Evolutionary conservation across 2,329 filamentous ascomycete genomes (phyloP).

Genomic region (Colletotrichum godetiae): DNA sequence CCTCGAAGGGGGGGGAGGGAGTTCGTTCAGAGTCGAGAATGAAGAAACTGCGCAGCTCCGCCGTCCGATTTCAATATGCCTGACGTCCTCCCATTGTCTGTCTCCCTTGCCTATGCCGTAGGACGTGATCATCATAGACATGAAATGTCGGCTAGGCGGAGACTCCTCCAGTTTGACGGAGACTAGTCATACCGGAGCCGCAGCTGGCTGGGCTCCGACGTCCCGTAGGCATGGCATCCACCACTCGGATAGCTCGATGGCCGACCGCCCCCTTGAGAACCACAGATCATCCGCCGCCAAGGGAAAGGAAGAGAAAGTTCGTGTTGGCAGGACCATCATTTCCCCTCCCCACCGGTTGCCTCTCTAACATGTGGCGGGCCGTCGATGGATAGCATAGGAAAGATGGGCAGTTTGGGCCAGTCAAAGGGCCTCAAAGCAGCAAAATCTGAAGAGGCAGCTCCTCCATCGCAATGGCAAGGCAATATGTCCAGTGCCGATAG

Average conservation of each 20-base stretch:
- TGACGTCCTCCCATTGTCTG: background rate
- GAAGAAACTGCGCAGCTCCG: background rate
- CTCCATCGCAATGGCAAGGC: constrained; percentile 19
- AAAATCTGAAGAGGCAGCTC: constrained; percentile 20
- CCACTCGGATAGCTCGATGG: constrained; percentile 21
- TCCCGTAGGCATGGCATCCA: background rate
- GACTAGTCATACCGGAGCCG: background rate
- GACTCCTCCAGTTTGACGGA: background rate
- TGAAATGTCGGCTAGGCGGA: background rate
- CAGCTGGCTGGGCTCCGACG: constrained; percentile 1
- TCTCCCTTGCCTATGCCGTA: background rate
- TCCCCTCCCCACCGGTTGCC: constrained; percentile 1
- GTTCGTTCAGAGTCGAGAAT: background rate
- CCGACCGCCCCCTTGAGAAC: constrained; percentile 8
- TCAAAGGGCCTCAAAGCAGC: constrained; percentile 28
- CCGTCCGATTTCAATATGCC: background rate
- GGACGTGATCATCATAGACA: background rate
- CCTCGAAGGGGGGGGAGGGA: background rate
- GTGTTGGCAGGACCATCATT: constrained; percentile 26
- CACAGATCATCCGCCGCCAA: background rate
- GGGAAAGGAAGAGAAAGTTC: constrained; percentile 3
- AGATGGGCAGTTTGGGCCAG: constrained; percentile 8
- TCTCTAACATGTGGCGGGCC: constrained; percentile 23
- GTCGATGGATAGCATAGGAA: background rate
- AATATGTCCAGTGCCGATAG: constrained; percentile 33